phyloP scores from a whole-genome alignment of 768 basidiomycete genomes.

The Mycena filopes region DNA sequence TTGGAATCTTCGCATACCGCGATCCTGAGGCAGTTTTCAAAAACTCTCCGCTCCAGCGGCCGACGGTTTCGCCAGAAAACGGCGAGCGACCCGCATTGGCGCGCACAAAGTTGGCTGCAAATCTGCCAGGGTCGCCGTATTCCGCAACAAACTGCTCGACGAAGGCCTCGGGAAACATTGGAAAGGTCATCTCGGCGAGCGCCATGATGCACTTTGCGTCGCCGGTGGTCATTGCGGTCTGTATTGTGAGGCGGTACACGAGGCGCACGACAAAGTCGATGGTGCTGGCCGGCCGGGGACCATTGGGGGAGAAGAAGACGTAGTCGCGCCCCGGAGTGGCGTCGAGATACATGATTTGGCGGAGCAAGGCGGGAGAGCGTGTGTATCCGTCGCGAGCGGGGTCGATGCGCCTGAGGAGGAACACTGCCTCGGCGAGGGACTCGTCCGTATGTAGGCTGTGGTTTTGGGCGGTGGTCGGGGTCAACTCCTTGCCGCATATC shows the following conservation, averaged over 20 bases:
- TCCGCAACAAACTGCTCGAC: slow-evolving; percentile 7
- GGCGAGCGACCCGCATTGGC: no score
- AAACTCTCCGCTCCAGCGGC: slow-evolving; percentile 11
- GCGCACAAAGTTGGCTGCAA: no score
- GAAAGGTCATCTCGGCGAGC: slow-evolving; percentile 7
- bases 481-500: slow-evolving; percentile 18
- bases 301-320: no score
- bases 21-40: slow-evolving; percentile 5
- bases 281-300: no score
- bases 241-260: no score
- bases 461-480: slow-evolving; percentile 5
- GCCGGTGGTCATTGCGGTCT: no score
- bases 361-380: slow-evolving; percentile 13
- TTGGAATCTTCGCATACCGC: slow-evolving; percentile 5
- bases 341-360: slow-evolving; percentile 18
- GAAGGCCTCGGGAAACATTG: slow-evolving; percentile 9
- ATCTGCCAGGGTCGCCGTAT: no score
- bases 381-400: slow-evolving; percentile 14
- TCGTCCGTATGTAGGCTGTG: neutral
- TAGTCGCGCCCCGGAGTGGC: no score
- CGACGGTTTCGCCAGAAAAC: no score
- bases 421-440: slow-evolving; percentile 13
- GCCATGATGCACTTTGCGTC: slow-evolving; percentile 11
- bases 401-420: slow-evolving; percentile 10
- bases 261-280: no score